Percentiles rank a stretch among this genome's conserved stretches.
phyloP scores from a whole-genome alignment of 129 eudicot species.

The Glebionis coronaria region DNA sequence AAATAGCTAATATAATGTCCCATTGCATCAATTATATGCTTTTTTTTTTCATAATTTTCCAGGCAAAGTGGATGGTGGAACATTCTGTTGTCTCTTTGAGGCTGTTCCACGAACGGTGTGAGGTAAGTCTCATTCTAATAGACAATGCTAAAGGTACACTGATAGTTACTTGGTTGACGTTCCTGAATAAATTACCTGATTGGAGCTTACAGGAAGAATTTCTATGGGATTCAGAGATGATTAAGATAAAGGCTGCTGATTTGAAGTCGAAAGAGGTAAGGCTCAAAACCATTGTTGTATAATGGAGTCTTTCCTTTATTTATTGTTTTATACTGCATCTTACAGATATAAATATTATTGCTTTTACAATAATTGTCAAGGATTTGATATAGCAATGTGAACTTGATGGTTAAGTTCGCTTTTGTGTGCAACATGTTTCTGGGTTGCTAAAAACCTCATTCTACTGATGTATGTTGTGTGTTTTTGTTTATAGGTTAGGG shows the following conservation, averaged over 20 bases:
- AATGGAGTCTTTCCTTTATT: background rate
- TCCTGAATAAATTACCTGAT: slow-evolving; percentile 23
- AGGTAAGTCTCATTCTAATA: slow-evolving; percentile 43
- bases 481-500: slow-evolving; percentile 77
- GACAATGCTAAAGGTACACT: slow-evolving; percentile 9
- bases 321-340: background rate
- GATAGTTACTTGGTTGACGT: slow-evolving; percentile 3
- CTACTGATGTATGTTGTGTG: slow-evolving; percentile 7
- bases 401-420: no score
- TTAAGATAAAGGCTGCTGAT: slow-evolving; percentile 95
- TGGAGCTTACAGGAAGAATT: slow-evolving; percentile 77
- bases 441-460: slow-evolving; percentile 10
- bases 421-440: no score
- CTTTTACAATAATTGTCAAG: no score
- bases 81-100: slow-evolving; percentile 78
- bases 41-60: background rate
- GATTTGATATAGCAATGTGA: no score
- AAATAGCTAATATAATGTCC: slow-evolving; percentile 8
- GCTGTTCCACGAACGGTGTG: slow-evolving; percentile 97
- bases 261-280: slow-evolving; percentile 99
- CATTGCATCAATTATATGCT: slow-evolving; percentile 14
- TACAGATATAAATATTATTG: slow-evolving; percentile 12
- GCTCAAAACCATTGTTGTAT: slow-evolving; percentile 22
- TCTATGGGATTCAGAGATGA: slow-evolving; percentile 95
- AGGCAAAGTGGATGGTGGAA: slow-evolving; percentile 99